These are phyloP conservation scores for Penicillium oxalicum DNA, from an alignment of 2,329 filamentous ascomycete genomes.

Conservation along the genomic window DNA sequence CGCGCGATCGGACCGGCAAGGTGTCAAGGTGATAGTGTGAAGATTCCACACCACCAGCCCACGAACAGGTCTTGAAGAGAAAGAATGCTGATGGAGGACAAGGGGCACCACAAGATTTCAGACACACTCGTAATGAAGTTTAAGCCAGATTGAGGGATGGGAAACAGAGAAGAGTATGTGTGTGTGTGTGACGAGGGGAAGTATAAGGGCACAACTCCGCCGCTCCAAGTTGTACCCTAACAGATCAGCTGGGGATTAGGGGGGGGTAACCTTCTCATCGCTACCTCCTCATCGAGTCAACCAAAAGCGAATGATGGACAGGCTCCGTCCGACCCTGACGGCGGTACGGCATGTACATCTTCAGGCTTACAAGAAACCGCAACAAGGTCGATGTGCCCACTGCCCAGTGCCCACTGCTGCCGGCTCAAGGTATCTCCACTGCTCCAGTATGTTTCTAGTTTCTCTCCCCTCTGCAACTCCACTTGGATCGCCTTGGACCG, in stretches of 20 bases:
- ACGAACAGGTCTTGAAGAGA: too few relatives aligned
- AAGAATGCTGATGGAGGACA: too few relatives aligned
- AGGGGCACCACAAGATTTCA: too few relatives aligned
- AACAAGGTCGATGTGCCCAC: neutral
- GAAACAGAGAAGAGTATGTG: neutral
- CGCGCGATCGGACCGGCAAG: neutral
- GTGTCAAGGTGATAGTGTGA: neutral
- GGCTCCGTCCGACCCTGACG: too few relatives aligned
- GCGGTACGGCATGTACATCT: too few relatives aligned
- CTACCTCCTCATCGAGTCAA: too few relatives aligned
- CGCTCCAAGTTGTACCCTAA: neutral
- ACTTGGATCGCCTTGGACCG: conserved; percentile 9
- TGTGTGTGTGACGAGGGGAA: conserved; percentile 8
- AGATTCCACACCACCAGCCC: too few relatives aligned
- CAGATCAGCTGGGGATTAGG: too few relatives aligned
- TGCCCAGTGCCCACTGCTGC: neutral
- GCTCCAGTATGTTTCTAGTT: neutral
- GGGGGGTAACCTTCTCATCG: too few relatives aligned
- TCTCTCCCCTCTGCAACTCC: conserved; percentile 2
- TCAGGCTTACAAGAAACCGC: neutral
- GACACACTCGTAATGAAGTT: too few relatives aligned
- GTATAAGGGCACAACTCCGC: conserved; percentile 1
- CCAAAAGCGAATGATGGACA: too few relatives aligned
- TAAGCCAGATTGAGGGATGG: neutral
- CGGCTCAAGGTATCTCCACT: neutral